A percentile compares a stretch with the other conserved stretches of the same genome.
Conservation (phyloP, 2,329 filamentous ascomycete species). For the Phoma herbarum region DNA sequence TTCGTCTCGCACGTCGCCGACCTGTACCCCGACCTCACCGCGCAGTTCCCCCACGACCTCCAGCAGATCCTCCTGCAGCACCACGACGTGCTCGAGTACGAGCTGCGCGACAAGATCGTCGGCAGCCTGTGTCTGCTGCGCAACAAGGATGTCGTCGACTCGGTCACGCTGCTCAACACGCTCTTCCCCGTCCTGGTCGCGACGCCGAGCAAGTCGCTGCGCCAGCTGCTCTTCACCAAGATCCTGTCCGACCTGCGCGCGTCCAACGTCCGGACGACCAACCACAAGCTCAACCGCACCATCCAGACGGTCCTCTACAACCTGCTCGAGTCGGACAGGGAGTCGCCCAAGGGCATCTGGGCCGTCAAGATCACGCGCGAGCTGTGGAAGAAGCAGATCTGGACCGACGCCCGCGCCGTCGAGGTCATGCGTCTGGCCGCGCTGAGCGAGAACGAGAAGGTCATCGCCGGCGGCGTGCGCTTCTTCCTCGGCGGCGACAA, state of each 20-base stretch:
- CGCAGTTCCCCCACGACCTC: conserved; percentile 79
- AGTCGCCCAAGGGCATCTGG: conserved; percentile 90
- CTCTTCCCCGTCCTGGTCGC: conserved; percentile 93
- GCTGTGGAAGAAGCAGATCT: conserved; percentile 95
- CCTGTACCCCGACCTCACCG: conserved; percentile 85
- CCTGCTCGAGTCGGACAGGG: conserved; percentile 83
- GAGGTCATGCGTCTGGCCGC: conserved; percentile 97
- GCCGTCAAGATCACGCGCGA: conserved; percentile 94
- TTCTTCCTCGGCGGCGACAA: conserved; percentile 98
- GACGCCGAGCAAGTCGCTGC: conserved; percentile 90
- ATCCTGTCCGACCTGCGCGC: conserved; percentile 90
- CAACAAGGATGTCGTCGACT: conserved; percentile 93
- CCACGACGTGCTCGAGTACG: conserved; percentile 81
- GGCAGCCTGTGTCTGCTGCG: conserved; percentile 85
- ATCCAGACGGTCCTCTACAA: conserved; percentile 95
- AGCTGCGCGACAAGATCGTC: conserved; percentile 93
- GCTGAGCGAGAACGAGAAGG: conserved; percentile 90
- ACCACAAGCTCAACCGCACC: conserved; percentile 91
- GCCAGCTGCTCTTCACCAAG: conserved; percentile 84
- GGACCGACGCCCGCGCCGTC: conserved; percentile 94
- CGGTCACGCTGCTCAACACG: conserved; percentile 79
- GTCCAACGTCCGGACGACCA: conserved; percentile 85
- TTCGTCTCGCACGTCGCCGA: conserved; percentile 93
- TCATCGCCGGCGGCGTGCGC: conserved; percentile 82
- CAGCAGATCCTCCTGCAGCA: conserved; percentile 82